Evolutionary conservation across 352 stramenopile genomes (phyloP).

Genomic region (Blastocystis sp.): DNA sequence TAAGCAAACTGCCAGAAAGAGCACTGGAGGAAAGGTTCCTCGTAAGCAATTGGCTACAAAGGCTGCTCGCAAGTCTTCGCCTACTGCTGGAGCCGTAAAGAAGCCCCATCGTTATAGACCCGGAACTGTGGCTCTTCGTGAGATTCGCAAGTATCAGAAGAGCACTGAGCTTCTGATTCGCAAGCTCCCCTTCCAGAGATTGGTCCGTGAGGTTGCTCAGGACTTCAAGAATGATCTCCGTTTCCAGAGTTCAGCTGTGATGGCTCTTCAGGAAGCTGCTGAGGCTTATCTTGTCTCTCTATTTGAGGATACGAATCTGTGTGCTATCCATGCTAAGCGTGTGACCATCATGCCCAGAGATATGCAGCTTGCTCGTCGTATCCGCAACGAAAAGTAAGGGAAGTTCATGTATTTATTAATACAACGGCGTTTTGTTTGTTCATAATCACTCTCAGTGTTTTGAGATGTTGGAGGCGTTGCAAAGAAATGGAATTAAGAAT

Average conservation of each 20-base stretch:
- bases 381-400: slow-evolving; percentile 61
- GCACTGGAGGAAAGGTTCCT: slow-evolving; percentile 86
- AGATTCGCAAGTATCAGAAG: slow-evolving; percentile 84
- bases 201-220: slow-evolving; percentile 78
- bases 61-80: slow-evolving; percentile 84
- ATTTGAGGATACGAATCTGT: slow-evolving; percentile 87
- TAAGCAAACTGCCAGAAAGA: slow-evolving; percentile 93
- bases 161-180: slow-evolving; percentile 80
- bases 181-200: slow-evolving; percentile 76
- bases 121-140: slow-evolving; percentile 79
- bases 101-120: slow-evolving; percentile 83
- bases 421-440: slow-evolving; percentile 47
- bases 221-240: slow-evolving; percentile 90
- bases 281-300: slow-evolving; percentile 86
- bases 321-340: slow-evolving; percentile 86
- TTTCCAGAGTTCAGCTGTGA: slow-evolving; percentile 89
- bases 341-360: slow-evolving; percentile 90
- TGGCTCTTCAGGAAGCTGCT: slow-evolving; percentile 85
- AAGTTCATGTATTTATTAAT: slow-evolving; percentile 63
- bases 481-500: not conserved
- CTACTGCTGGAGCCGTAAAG: slow-evolving; percentile 87
- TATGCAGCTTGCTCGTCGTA: slow-evolving; percentile 81
- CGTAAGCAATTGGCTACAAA: slow-evolving; percentile 88
- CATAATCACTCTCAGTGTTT: not conserved
- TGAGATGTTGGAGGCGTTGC: not conserved